Base-by-base conservation (phyloP, 805 yeast species). In the Candida awuae region DNA sequence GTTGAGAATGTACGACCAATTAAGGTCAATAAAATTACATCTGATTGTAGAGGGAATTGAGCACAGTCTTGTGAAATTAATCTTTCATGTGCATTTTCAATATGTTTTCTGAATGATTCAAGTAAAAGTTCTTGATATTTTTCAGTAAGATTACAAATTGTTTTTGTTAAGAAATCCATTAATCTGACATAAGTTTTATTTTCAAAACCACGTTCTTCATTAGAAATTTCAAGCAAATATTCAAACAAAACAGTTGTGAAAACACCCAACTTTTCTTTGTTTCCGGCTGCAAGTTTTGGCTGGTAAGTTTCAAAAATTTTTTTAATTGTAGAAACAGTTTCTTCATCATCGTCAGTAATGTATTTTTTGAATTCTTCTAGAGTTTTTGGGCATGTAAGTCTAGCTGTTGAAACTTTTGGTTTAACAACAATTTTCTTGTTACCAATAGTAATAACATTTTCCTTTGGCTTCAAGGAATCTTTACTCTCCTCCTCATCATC, bases 1-100 rank as follows among this genome's bases (percentile, higher is more conserved):
- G 97, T 86, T 0, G 98, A 88, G 55, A 83, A 92, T 4, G 87
- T 56, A 38, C 71, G 66, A 6, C 97, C 97, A 41, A 88, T 68
- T 5, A 86, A 51, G 0, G 77, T 67, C 52, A 80, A 84, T 43
- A 82, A 73, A 6, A 84, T 60, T 42, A 86, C 60, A 54, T 87
- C 95, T 1, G 73, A 62, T 13, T 62, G 49, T 31, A 56, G 60
- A 22, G 71, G 68, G 43, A 65, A 67, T 12, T 29, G 15, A 3
- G 36, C 20, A 13, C 35, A 32, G 12, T 53, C 51, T 35, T 61
- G 43, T 0, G 44, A 53, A 15, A 41, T 8, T 20, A 82, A 67
- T 44, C 80, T 67, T 25, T 57, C 59, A 54, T 78, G 87, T 17
- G 79, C 65, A n/a, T 65, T 66, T 27, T 53, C 57, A 16, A 87